Conservation (phyloP, 345 rosid species). For the Dimocarpus longan region DNA sequence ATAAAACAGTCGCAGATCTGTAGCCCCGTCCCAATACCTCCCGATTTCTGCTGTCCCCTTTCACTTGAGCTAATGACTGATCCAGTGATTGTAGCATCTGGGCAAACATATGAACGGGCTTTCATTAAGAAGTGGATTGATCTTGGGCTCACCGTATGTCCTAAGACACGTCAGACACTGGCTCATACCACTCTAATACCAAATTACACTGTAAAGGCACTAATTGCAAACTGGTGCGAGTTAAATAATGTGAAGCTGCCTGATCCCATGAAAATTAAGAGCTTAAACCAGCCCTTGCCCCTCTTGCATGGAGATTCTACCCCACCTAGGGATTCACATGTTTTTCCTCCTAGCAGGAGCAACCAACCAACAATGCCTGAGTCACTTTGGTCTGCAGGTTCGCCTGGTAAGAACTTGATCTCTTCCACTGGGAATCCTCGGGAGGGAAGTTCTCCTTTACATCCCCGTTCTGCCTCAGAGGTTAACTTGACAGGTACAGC, state of each 20-base stretch:
- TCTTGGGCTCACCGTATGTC: slow-evolving; percentile 90
- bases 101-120: slow-evolving; percentile 91
- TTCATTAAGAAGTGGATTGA: slow-evolving; percentile 94
- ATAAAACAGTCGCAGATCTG: slow-evolving; percentile 75
- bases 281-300: slow-evolving; percentile 60
- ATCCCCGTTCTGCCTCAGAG: slow-evolving; percentile 62
- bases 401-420: slow-evolving; percentile 42
- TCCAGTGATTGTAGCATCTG: slow-evolving; percentile 94
- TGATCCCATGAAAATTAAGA: slow-evolving; percentile 61
- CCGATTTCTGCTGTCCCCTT: slow-evolving; percentile 97
- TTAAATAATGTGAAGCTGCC: slow-evolving; percentile 82
- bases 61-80: slow-evolving; percentile 97
- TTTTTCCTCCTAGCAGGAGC: slow-evolving; percentile 35
- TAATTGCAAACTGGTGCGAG: slow-evolving; percentile 94
- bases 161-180: slow-evolving; percentile 87
- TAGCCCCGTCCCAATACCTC: slow-evolving; percentile 81
- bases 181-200: slow-evolving; percentile 81
- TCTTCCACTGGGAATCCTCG: slow-evolving; percentile 43
- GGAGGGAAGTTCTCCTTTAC: slow-evolving; percentile 60
- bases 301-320: slow-evolving; percentile 56
- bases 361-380: slow-evolving; percentile 51
- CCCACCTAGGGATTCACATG: slow-evolving; percentile 34
- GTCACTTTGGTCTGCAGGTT: slow-evolving; percentile 47
- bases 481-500: slow-evolving; percentile 48
- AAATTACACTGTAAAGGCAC: slow-evolving; percentile 95